These are phyloP conservation scores for Pichia sp. DNA, from an alignment of 1,139 yeast species.

Conservation along the genomic window DNA sequence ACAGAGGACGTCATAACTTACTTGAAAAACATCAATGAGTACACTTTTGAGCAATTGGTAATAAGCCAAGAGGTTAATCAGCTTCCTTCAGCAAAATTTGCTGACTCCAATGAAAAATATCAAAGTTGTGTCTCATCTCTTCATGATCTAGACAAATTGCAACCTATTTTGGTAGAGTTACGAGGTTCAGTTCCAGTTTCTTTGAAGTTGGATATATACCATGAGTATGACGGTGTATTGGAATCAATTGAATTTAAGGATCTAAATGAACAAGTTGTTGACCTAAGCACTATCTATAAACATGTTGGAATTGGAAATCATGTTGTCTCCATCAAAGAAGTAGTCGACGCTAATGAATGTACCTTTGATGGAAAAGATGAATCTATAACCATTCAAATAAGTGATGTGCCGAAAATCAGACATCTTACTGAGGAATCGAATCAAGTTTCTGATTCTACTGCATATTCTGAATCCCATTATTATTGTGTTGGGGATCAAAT, in stretches of 20 bases:
- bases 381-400: conserved; percentile 35
- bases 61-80: conserved; percentile 55
- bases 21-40: conserved; percentile 18
- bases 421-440: conserved; percentile 23
- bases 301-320: conserved; percentile 40
- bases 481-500: conserved; percentile 93
- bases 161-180: conserved; percentile 46
- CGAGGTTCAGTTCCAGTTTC: conserved; percentile 58
- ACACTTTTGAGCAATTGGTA: conserved; percentile 29
- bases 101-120: conserved; percentile 12
- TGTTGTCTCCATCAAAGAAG: conserved; percentile 43
- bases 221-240: conserved; percentile 19
- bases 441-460: conserved; percentile 12
- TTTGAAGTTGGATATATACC: conserved; percentile 19
- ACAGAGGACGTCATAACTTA: conserved; percentile 34
- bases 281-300: conserved; percentile 21
- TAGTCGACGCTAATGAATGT: conserved; percentile 72
- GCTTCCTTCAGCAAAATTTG: conserved; percentile 43
- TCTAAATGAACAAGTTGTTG: conserved; percentile 14
- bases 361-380: conserved; percentile 25
- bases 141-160: conserved; percentile 25
- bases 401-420: conserved; percentile 67
- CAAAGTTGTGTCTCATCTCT: conserved; percentile 55
- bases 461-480: conserved; percentile 31
- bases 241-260: conserved; percentile 15